These are phyloP conservation scores for Phytophthora hibernalis DNA, from an alignment of 352 stramenopile genomes.

Conservation along the genomic window DNA sequence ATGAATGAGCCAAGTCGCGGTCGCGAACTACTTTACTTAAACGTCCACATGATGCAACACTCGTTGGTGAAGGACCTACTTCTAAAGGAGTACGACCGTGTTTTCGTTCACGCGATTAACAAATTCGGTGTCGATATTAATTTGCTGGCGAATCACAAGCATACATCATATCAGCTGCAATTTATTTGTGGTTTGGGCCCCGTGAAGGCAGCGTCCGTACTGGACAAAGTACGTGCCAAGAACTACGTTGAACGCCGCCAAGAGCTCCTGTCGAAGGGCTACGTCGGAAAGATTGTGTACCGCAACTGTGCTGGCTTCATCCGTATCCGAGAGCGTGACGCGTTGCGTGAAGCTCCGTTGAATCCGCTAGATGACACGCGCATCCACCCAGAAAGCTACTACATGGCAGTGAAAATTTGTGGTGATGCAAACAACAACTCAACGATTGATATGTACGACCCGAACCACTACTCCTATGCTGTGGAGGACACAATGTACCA, in stretches of 20 bases:
- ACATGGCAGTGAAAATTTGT: slow-evolving; percentile 93
- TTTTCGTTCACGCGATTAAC: slow-evolving; percentile 88
- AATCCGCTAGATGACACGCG: slow-evolving; percentile 90
- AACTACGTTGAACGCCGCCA: slow-evolving; percentile 89
- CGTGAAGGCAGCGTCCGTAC: slow-evolving; percentile 78
- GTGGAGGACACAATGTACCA: slow-evolving; percentile 94
- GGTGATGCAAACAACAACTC: slow-evolving; percentile 92
- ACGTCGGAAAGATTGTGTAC: slow-evolving; percentile 89
- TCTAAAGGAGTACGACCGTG: slow-evolving; percentile 86
- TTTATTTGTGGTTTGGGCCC: slow-evolving; percentile 89
- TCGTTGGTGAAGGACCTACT: slow-evolving; percentile 87
- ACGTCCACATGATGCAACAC: slow-evolving; percentile 88
- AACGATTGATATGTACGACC: slow-evolving; percentile 92
- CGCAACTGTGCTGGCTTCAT: slow-evolving; percentile 89
- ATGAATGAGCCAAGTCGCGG: slow-evolving; percentile 82
- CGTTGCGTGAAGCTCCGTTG: slow-evolving; percentile 81
- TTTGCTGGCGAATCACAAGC: slow-evolving; percentile 89
- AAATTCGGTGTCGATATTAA: slow-evolving; percentile 92
- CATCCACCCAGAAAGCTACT: slow-evolving; percentile 92
- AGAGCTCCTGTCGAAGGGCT: slow-evolving; percentile 84
- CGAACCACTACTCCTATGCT: slow-evolving; percentile 90
- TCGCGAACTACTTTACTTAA: slow-evolving; percentile 85
- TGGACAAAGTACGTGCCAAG: slow-evolving; percentile 87
- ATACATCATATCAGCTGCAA: slow-evolving; percentile 87
- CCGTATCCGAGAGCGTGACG: slow-evolving; percentile 87